These are phyloP conservation scores for Colletotrichum sp. DNA, from an alignment of 2,329 filamentous ascomycete genomes.

Conservation along the genomic window DNA sequence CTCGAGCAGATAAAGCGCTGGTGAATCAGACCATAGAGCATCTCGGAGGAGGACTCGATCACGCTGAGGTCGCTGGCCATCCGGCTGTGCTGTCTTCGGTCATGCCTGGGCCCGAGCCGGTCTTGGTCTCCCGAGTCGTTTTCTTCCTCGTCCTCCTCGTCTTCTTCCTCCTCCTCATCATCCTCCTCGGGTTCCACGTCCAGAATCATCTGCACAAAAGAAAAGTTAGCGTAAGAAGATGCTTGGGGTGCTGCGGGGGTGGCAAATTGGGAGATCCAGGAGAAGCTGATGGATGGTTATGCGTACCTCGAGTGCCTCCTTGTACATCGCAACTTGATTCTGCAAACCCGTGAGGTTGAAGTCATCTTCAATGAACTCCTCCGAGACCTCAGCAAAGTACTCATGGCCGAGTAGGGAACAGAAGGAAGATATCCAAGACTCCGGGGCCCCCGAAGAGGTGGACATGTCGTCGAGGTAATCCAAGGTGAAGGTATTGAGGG, in stretches of 20 bases:
- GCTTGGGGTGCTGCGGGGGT: background rate
- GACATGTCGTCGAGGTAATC: constrained; percentile 49
- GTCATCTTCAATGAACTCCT: constrained; percentile 99
- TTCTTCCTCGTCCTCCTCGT: constrained; percentile 75
- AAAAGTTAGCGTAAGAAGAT: constrained; percentile 21
- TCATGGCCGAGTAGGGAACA: constrained; percentile 95
- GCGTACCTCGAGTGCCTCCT: constrained; percentile 86
- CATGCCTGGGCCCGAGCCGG: constrained; percentile 52
- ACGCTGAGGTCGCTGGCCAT: constrained; percentile 93
- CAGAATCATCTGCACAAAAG: constrained; percentile 77
- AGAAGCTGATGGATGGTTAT: background rate
- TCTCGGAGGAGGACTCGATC: constrained; percentile 96
- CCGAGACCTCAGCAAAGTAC: constrained; percentile 98
- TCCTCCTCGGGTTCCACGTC: constrained; percentile 97
- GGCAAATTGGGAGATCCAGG: background rate
- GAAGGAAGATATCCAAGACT: constrained; percentile 98
- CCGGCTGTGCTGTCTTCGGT: constrained; percentile 79
- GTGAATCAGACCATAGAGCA: constrained; percentile 97
- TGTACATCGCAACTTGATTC: constrained; percentile 97
- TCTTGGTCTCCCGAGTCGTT: constrained; percentile 72
- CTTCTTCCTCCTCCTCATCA: constrained; percentile 84
- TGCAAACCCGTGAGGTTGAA: constrained; percentile 98
- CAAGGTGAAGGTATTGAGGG: constrained; percentile 24
- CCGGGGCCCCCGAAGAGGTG: constrained; percentile 66
- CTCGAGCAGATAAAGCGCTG: constrained; percentile 98